Base-by-base conservation (phyloP, 169 alveolate genomes). In the Cryptosporidium xiaoi region DNA sequence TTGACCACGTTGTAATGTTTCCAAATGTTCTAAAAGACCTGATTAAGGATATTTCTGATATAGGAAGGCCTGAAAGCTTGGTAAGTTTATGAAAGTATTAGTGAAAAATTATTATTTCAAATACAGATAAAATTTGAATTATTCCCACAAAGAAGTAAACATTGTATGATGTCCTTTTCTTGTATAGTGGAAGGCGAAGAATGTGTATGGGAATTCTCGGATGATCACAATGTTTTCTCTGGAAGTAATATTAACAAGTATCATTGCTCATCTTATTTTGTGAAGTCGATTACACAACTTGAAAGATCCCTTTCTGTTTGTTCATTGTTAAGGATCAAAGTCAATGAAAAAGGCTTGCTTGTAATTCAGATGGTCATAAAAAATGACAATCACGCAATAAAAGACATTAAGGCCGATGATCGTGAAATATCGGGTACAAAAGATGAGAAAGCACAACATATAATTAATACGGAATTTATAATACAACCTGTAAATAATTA, bases 191-290 rank as follows among this genome's bases (percentile, higher is more conserved):
- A 77, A 46, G 87, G 87, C 31, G 71, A 77, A 48, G 71, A 77
- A 62, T 77, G 87, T 77, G n/a, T 40, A 8, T 77, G 87, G 87
- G 87, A 77, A 46, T 46, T 77, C 24, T 77, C 71, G 20, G 87
- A 77, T 60, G 71, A 77, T 48, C 87, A 77, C 64, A 77, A 20
- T 60, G 87, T 77, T 12, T 77, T 77, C 16, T 2, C 87, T 0
- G 77, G 87, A 0, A 29, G 71, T 20, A 77, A 12, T 36, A 60
- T 77, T 13, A 33, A 8, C 31, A 15, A 77, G 65, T 27, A 16
- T 46, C 71, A 77, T 18, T 27, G 34, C 50, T 34, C 53, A 16
- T 60, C 51, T 29, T 77, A 77, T n/a, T 40, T 51, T 44, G 31
- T 77, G 24, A 77, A 36, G 33, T 77, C 87, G 15, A 31, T 77